Percentiles rank a stretch among this genome's conserved stretches.
Conservation (phyloP, 2,329 filamentous ascomycete genomes). For the Colletotrichum limetticola region DNA sequence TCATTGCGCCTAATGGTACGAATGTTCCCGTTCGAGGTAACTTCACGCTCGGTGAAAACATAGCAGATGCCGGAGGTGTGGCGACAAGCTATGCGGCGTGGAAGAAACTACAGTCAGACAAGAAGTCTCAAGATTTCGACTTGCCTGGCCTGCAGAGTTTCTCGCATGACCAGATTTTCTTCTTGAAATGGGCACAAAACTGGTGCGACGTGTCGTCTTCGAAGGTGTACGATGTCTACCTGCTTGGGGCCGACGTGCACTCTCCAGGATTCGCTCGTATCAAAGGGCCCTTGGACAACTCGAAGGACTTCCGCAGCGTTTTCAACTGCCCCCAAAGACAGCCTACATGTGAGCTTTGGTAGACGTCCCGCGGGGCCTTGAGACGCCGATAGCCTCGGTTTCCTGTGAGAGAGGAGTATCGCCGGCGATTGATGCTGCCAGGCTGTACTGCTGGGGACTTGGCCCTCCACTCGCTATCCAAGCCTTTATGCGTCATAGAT, state of each 20-base stretch:
- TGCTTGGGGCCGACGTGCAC: constrained; percentile 72
- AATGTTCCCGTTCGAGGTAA: constrained; percentile 70
- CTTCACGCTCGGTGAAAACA: constrained; percentile 75
- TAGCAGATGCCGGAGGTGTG: constrained; percentile 76
- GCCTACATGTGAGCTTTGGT: constrained; percentile 78
- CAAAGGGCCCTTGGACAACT: constrained; percentile 72
- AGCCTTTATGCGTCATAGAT: neutral
- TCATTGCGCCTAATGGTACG: constrained; percentile 65
- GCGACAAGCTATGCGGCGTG: constrained; percentile 73
- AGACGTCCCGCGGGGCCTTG: neutral
- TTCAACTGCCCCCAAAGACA: constrained; percentile 74
- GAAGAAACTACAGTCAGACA: constrained; percentile 64
- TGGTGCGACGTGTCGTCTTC: constrained; percentile 74
- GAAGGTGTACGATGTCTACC: constrained; percentile 61
- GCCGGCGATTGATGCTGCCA: neutral
- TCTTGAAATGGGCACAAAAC: constrained; percentile 70
- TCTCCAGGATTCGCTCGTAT: constrained; percentile 71
- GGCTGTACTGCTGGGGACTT: neutral
- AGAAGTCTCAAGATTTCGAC: constrained; percentile 52
- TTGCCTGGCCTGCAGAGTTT: constrained; percentile 72
- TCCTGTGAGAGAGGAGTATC: neutral
- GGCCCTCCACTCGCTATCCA: neutral
- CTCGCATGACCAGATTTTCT: constrained; percentile 76
- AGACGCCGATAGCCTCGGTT: neutral
- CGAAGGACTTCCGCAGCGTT: constrained; percentile 72